A percentile compares a stretch with the other conserved stretches of the same genome.
phyloP scores from a whole-genome alignment of 1,284 basidiomycete genomes.

The Leccinum subatratum region DNA sequence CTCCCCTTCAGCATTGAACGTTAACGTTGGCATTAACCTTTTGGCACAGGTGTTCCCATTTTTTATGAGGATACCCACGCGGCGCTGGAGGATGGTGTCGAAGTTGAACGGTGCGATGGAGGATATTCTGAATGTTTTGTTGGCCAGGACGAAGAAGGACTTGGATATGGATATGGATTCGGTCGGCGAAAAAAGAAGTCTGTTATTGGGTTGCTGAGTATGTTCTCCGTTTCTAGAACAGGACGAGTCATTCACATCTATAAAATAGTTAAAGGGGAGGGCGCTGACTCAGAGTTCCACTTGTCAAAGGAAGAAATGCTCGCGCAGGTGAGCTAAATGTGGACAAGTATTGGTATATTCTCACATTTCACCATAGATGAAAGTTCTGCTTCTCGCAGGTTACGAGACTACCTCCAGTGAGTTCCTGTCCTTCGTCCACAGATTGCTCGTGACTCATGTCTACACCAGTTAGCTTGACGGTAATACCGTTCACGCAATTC shows the following conservation, averaged over 20 bases:
- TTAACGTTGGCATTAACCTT: background rate
- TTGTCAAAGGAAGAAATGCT: background rate
- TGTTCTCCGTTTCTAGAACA: background rate
- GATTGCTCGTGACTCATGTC: background rate
- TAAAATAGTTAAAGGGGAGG: background rate
- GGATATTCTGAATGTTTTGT: background rate
- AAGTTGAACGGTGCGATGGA: background rate
- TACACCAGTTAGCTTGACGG: background rate
- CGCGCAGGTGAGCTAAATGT: background rate
- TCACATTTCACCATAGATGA: background rate
- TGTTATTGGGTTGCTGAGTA: background rate
- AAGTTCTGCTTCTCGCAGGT: background rate
- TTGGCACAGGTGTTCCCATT: background rate
- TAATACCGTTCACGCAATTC: background rate
- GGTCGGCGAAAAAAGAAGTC: background rate
- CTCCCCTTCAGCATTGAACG: background rate
- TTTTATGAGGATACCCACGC: background rate
- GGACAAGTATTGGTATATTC: background rate
- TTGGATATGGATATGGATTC: background rate
- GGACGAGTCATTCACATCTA: background rate
- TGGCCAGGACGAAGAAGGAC: background rate
- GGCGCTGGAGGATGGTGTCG: background rate
- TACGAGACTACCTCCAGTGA: slow-evolving; percentile 2
- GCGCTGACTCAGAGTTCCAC: background rate
- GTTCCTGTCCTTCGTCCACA: background rate